Percentiles rank a stretch among this genome's conserved stretches.
These are phyloP conservation scores for Quercus wislizeni DNA, from an alignment of 306 rosid species.

Conservation along the genomic window DNA sequence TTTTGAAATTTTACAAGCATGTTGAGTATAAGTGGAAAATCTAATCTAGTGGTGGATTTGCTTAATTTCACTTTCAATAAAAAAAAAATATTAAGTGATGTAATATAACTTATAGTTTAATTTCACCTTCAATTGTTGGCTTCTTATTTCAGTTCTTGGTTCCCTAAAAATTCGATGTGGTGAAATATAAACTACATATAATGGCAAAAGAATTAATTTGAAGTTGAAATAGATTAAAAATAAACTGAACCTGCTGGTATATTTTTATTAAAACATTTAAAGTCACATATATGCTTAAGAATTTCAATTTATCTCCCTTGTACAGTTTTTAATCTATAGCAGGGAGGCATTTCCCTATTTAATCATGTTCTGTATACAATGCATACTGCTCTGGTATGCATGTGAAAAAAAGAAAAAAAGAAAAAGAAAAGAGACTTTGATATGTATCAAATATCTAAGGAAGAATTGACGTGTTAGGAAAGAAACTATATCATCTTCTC, in stretches of 20 bases:
- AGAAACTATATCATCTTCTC: conserved; percentile 67
- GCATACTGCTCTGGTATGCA: conserved; percentile 17
- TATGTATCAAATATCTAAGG: conserved; percentile 7
- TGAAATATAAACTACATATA: too few relatives aligned
- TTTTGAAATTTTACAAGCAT: too few relatives aligned
- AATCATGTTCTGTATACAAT: conserved; percentile 2
- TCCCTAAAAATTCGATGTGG: too few relatives aligned
- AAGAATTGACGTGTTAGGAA: conserved; percentile 20
- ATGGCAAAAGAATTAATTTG: too few relatives aligned
- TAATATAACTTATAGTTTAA: too few relatives aligned
- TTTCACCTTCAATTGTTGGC: too few relatives aligned
- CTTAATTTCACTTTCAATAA: too few relatives aligned
- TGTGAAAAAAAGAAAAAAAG: not conserved
- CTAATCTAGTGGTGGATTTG: too few relatives aligned
- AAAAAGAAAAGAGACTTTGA: not conserved
- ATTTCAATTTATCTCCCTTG: not conserved
- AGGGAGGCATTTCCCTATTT: not conserved
- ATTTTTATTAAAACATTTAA: not conserved
- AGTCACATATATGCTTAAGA: not conserved
- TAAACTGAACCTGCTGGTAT: not conserved
- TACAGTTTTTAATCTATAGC: not conserved
- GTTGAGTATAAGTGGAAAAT: too few relatives aligned
- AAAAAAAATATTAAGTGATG: too few relatives aligned
- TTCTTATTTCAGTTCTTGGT: too few relatives aligned
- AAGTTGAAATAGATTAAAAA: not conserved